A percentile compares a stretch with the other conserved stretches of the same genome.
Evolutionary conservation across 176 grass and related monocot species (phyloP).

Genomic region (Raddia guianensis): DNA sequence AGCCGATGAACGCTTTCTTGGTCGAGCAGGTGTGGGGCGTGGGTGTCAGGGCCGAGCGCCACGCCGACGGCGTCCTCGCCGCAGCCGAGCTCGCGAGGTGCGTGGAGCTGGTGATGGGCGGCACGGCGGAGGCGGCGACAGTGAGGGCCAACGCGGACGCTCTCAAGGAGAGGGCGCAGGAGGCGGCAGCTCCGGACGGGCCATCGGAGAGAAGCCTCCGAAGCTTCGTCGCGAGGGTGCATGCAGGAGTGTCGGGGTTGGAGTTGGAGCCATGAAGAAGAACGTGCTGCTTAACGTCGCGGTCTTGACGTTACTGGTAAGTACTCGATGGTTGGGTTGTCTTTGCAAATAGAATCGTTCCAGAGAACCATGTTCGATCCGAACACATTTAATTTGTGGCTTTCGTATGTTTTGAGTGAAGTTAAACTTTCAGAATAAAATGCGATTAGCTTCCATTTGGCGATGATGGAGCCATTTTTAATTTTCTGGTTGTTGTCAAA

Average conservation of each 20-base stretch:
- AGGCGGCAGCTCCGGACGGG: background rate
- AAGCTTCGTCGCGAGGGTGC: background rate
- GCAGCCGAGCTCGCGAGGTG: slow-evolving; percentile 50
- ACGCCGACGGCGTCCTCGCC: slow-evolving; percentile 14
- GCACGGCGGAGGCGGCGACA: background rate
- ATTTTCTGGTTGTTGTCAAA: too few relatives aligned
- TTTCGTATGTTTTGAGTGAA: background rate
- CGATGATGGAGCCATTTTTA: background rate
- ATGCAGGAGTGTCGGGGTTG: background rate
- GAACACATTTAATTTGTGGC: too few relatives aligned
- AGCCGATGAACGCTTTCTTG: slow-evolving; percentile 30
- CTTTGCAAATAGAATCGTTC: background rate
- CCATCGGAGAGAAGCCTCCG: background rate
- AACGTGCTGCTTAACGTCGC: background rate
- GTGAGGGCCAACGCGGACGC: background rate
- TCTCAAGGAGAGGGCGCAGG: background rate
- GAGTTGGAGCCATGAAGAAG: background rate
- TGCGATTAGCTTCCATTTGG: too few relatives aligned
- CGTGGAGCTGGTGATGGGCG: slow-evolving; percentile 53
- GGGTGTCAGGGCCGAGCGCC: background rate
- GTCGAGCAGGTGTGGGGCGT: slow-evolving; percentile 38
- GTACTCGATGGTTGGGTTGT: background rate
- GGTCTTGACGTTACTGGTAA: background rate
- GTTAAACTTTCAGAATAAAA: too few relatives aligned
- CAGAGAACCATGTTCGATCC: background rate